A percentile compares a stretch with the other conserved stretches of the same genome.
Evolutionary conservation across 805 yeast genomes (phyloP).

Genomic region (Babjeviella inositovora): DNA sequence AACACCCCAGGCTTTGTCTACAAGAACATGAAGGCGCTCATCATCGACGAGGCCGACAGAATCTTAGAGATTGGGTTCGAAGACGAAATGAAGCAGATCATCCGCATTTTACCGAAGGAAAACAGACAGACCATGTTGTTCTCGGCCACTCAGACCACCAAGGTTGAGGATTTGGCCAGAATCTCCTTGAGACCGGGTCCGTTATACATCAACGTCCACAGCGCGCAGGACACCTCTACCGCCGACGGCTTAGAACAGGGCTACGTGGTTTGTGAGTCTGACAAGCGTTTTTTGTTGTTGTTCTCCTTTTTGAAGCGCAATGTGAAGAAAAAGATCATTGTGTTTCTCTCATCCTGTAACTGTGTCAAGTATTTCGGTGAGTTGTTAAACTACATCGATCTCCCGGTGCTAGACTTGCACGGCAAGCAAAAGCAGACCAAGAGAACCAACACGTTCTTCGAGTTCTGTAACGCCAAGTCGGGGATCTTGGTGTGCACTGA

Average conservation of each 20-base stretch:
- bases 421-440: conserved; percentile 98
- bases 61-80: conserved; percentile 96
- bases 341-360: conserved; percentile 91
- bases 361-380: conserved; percentile 95
- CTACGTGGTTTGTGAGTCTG: conserved; percentile 93
- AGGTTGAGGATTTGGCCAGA: conserved; percentile 96
- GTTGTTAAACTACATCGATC: conserved; percentile 84
- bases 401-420: conserved; percentile 91
- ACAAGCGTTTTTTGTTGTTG: conserved; percentile 76
- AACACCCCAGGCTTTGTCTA: conserved; percentile 89
- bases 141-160: conserved; percentile 98
- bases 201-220: conserved; percentile 81
- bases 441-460: conserved; percentile 95
- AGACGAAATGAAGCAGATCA: conserved; percentile 96
- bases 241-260: conserved; percentile 98
- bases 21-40: conserved; percentile 84
- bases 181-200: conserved; percentile 93
- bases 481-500: conserved; percentile 93
- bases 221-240: conserved; percentile 70
- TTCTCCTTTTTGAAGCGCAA: conserved; percentile 92
- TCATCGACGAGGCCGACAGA: conserved; percentile 97
- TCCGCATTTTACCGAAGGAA: conserved; percentile 81
- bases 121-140: conserved; percentile 94
- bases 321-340: conserved; percentile 82
- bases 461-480: conserved; percentile 91